Evolutionary conservation across 202 grass and related monocot species (phyloP).

Genomic region (Hordeum pubiflorum): DNA sequence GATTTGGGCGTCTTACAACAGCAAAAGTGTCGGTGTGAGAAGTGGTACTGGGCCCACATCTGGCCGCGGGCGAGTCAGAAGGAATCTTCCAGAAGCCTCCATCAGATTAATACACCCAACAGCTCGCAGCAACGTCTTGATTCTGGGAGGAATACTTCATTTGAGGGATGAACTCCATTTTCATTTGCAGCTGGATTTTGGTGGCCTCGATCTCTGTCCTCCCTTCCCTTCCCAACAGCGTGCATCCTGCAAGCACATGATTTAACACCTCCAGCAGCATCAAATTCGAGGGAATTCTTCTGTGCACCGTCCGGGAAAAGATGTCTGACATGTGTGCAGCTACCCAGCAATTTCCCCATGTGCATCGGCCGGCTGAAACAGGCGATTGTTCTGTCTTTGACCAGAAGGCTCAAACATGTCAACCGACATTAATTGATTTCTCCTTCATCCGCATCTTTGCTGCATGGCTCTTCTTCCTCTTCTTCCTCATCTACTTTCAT

Average conservation of each 20-base stretch:
- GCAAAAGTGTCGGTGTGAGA: too few relatives aligned
- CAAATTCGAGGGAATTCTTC: background rate
- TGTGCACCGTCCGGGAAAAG: background rate
- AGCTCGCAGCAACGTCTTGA: background rate
- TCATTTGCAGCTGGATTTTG: conserved; percentile 3
- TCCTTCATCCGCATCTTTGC: conserved; percentile 63
- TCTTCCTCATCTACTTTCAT: conserved; percentile 87
- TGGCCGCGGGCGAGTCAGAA: too few relatives aligned
- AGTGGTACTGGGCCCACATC: too few relatives aligned
- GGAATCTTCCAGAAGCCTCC: too few relatives aligned
- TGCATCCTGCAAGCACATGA: background rate
- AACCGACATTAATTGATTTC: conserved; percentile 48
- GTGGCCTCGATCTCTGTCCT: background rate
- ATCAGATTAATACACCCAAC: background rate
- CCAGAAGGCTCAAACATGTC: background rate
- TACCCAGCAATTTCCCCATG: background rate
- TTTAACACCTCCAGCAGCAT: background rate
- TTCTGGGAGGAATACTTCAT: background rate
- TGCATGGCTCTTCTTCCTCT: conserved; percentile 55
- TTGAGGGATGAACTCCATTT: background rate
- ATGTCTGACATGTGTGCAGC: background rate
- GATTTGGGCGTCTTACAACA: too few relatives aligned
- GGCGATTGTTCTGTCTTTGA: background rate
- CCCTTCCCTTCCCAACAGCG: background rate
- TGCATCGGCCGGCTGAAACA: background rate